Base-by-base conservation (phyloP, 768 basidiomycete genomes). In the Termitomyces sp. region DNA sequence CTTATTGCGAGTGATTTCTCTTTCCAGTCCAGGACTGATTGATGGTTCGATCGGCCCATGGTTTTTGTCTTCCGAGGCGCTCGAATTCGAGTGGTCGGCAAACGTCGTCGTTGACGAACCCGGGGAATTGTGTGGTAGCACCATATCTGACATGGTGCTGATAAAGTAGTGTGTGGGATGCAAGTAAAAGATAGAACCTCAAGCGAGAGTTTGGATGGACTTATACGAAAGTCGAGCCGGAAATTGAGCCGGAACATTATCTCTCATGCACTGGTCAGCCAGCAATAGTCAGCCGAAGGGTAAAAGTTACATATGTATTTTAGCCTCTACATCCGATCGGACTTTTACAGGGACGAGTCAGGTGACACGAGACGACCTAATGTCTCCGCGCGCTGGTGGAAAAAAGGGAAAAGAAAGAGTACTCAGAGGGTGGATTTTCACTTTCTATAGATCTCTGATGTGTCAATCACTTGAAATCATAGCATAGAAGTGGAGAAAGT, bases 1-100 rank as follows among this genome's bases (percentile, higher is more conserved):
- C 61, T 74, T 67, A 52, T 61, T 66, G 18, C 61, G 64, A 27
- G 59, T 53, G 1, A 68, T 61, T 32, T 71, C 65, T 55, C 61
- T 59, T 29, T 67, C 63, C 13, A 71, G 49, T 5, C 57, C 34
- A 36, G 54, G 63, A 34, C 60, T 49, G 18, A 50, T 22, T 5
- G 31, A 20, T 18, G 60, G 26, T 37, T 41, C 14, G 16, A 46
- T 13, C 18, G 50, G 32, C 13, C 22, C 24, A 12, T 31, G 49
- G 14, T 2, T 7, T 5, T 52, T 39, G 20, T n/a, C 46, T 31
- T 50, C 51, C 16, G 50, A 34, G 22, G 29, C 22, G n/a, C 20
- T 29, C n/a, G 50, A 32, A 4, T 20, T 47, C 3, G 42, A 37
- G 18, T 47, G 47, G 4, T 58, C 59, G 36, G 41, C 56, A 39